These are phyloP conservation scores for Apostasia ramifera DNA, from an alignment of 106 monocot genomes.

Conservation along the genomic window DNA sequence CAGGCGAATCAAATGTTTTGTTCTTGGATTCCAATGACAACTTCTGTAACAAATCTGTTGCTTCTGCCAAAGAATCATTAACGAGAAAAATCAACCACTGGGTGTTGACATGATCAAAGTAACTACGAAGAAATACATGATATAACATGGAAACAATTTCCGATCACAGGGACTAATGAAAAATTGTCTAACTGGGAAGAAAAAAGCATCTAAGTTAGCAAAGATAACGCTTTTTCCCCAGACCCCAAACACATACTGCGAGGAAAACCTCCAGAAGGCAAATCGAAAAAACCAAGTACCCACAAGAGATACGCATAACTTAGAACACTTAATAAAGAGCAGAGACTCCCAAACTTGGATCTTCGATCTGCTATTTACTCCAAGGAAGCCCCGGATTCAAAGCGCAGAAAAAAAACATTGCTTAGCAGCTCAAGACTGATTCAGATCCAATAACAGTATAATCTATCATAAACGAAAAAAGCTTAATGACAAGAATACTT, in stretches of 20 bases:
- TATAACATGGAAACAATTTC: neutral
- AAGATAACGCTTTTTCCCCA: neutral
- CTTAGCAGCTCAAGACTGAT: neutral
- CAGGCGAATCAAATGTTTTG: slow-evolving; percentile 41
- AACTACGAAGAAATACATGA: neutral
- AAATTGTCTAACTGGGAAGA: neutral
- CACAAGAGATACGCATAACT: neutral
- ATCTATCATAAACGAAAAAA: neutral
- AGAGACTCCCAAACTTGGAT: slow-evolving; percentile 3
- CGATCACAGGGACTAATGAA: neutral
- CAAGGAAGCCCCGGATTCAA: neutral
- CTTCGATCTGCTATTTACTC: slow-evolving; percentile 5
- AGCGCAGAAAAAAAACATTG: neutral
- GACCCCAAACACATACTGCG: neutral
- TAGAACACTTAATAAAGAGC: neutral
- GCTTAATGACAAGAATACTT: slow-evolving; percentile 18
- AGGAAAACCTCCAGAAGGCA: neutral
- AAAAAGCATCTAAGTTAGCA: neutral
- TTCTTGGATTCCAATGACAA: slow-evolving; percentile 55
- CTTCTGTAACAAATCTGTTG: slow-evolving; percentile 57
- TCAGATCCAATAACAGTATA: neutral
- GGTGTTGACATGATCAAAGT: neutral
- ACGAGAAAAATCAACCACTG: slow-evolving; percentile 4
- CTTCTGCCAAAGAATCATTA: slow-evolving; percentile 34
- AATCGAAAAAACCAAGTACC: neutral